phyloP scores from a whole-genome alignment of 495 filamentous ascomycete species.

The Venustampulla echinocandica region DNA sequence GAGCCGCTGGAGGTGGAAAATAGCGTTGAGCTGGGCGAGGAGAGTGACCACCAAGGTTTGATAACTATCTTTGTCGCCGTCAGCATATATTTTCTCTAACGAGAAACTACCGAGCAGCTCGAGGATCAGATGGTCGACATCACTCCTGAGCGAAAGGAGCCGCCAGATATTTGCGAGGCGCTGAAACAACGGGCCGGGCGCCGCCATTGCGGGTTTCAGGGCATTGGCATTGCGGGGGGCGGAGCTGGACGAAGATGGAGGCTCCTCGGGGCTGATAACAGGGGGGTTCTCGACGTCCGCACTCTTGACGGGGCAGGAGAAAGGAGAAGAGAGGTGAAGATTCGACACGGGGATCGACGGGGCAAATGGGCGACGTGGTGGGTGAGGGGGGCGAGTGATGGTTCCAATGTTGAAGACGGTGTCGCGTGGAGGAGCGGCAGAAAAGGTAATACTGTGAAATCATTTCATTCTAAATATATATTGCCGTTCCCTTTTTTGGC shows the following conservation, averaged over 20 bases:
- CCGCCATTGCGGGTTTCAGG: slow-evolving; percentile 26
- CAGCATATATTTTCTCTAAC: slow-evolving; percentile 30
- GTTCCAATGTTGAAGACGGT: too few relatives aligned
- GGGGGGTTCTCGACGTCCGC: too few relatives aligned
- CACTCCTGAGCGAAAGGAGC: slow-evolving; percentile 27
- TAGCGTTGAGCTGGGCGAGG: slow-evolving; percentile 22
- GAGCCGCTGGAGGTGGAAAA: slow-evolving; percentile 30
- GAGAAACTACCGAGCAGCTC: slow-evolving; percentile 31
- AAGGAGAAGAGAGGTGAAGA: too few relatives aligned
- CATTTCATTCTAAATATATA: too few relatives aligned
- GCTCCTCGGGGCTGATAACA: too few relatives aligned
- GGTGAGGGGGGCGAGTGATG: too few relatives aligned
- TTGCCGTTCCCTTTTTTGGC: not conserved
- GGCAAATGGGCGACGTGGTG: too few relatives aligned
- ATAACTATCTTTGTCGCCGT: slow-evolving; percentile 21
- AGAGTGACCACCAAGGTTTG: slow-evolving; percentile 25
- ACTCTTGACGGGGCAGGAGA: too few relatives aligned
- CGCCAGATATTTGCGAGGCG: slow-evolving; percentile 27
- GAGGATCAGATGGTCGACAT: slow-evolving; percentile 30
- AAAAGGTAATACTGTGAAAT: too few relatives aligned
- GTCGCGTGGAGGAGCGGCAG: too few relatives aligned
- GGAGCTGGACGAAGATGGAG: not conserved
- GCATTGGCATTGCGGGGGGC: not conserved
- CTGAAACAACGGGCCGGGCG: slow-evolving; percentile 22
- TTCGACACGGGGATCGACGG: too few relatives aligned